These are phyloP conservation scores for Chlorella sp. DNA, from an alignment of 139 green algal species.

Conservation along the genomic window DNA sequence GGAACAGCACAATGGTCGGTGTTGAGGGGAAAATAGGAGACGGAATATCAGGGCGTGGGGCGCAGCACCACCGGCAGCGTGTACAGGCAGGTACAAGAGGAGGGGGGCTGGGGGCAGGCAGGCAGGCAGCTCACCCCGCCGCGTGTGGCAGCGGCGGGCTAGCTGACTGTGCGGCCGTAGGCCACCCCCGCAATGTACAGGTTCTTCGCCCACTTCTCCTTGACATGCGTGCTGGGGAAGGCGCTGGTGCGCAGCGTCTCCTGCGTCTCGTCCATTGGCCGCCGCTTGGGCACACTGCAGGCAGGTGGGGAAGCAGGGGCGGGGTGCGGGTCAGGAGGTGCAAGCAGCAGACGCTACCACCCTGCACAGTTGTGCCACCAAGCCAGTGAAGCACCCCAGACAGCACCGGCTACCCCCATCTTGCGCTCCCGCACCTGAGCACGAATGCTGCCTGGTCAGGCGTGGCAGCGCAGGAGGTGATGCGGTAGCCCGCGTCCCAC, in stretches of 20 bases:
- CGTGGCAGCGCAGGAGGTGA: conserved; percentile 96
- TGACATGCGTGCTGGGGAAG: conserved; percentile 97
- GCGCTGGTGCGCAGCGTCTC: conserved; percentile 96
- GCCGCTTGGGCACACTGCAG: conserved; percentile 67
- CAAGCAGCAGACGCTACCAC: background rate
- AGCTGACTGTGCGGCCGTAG: conserved; percentile 93
- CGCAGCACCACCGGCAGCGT: background rate
- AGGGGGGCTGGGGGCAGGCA: background rate
- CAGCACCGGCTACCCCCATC: no score
- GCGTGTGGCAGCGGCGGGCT: background rate
- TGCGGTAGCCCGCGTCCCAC: conserved; percentile 97
- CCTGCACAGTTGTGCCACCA: no score
- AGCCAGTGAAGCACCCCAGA: no score
- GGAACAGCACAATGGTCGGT: background rate
- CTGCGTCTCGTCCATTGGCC: conserved; percentile 97
- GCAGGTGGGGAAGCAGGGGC: background rate
- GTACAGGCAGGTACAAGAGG: conserved; percentile 12
- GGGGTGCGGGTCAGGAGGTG: background rate
- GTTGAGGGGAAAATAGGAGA: background rate
- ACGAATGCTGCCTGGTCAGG: conserved; percentile 87
- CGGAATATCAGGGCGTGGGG: background rate
- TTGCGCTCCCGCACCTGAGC: conserved; percentile 36
- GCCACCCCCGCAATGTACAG: conserved; percentile 97
- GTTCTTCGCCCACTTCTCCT: conserved; percentile 99
- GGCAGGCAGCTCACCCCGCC: background rate